A percentile compares a stretch with the other conserved stretches of the same genome.
These are phyloP conservation scores for Quercus parvula DNA, from an alignment of 306 rosid genomes.

Conservation along the genomic window DNA sequence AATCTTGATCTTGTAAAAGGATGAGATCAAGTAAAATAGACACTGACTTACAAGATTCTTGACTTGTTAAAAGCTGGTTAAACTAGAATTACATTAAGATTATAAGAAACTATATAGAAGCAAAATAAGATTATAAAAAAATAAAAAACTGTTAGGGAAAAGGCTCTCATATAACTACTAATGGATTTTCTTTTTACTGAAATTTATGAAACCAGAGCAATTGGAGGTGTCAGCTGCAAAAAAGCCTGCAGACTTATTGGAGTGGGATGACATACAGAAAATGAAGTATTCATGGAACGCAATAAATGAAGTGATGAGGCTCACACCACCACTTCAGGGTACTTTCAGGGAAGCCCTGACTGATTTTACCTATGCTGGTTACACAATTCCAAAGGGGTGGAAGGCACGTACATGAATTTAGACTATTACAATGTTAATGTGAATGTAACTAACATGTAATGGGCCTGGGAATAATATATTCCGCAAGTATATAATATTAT, in stretches of 20 bases:
- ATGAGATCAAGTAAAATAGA: too few species aligned
- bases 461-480: background rate
- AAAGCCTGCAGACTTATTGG: conserved; percentile 21
- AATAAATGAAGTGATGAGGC: conserved; percentile 38
- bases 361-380: conserved; percentile 33
- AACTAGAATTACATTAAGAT: too few species aligned
- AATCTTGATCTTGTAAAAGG: too few species aligned
- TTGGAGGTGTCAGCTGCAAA: conserved; percentile 23
- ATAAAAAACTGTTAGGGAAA: too few species aligned
- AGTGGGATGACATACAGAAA: conserved; percentile 31
- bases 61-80: too few species aligned
- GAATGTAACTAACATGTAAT: background rate
- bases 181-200: background rate
- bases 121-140: too few species aligned
- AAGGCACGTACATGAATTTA: conserved; percentile 15
- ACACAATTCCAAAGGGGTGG: conserved; percentile 44
- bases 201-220: conserved; percentile 22
- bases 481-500: too few species aligned
- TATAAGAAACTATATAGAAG: too few species aligned
- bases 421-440: background rate
- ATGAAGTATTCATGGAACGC: conserved; percentile 45
- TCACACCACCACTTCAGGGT: conserved; percentile 42
- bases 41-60: too few species aligned
- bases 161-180: too few species aligned
- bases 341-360: conserved; percentile 36